Evolutionary conservation across 306 rosid genomes (phyloP).

Genomic region (Hylodesmum podocarpum): DNA sequence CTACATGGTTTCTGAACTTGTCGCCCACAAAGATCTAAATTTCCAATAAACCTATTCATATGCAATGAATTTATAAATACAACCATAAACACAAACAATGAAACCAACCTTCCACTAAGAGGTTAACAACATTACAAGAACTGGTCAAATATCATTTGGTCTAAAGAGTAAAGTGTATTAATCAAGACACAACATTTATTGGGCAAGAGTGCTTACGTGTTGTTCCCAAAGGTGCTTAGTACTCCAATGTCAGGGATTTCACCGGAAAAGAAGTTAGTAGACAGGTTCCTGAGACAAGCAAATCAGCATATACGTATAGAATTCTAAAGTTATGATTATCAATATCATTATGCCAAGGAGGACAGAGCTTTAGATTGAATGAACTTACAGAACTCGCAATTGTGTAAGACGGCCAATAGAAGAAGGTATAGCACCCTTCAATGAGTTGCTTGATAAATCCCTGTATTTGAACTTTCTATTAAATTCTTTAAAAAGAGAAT

Average conservation of each 20-base stretch:
- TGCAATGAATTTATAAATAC: slow-evolving; percentile 2
- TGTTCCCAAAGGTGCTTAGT: slow-evolving; percentile 74
- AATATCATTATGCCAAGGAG: background rate
- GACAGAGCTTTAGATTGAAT: background rate
- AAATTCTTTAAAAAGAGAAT: slow-evolving; percentile 1
- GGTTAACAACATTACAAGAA: background rate
- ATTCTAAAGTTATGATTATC: background rate
- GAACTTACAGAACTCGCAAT: slow-evolving; percentile 68
- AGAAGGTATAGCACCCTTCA: slow-evolving; percentile 94
- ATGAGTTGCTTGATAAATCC: slow-evolving; percentile 83
- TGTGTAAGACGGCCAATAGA: slow-evolving; percentile 78
- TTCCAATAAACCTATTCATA: slow-evolving; percentile 73
- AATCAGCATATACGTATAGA: slow-evolving; percentile 5
- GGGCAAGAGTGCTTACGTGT: slow-evolving; percentile 58
- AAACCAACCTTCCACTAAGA: background rate
- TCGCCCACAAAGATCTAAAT: slow-evolving; percentile 88
- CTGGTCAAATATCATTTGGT: background rate
- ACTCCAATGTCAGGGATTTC: slow-evolving; percentile 96
- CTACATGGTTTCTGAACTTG: slow-evolving; percentile 86
- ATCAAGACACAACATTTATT: background rate
- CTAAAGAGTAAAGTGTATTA: background rate
- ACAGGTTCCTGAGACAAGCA: slow-evolving; percentile 78
- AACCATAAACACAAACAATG: background rate
- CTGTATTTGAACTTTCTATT: slow-evolving; percentile 39
- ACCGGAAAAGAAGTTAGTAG: slow-evolving; percentile 87